Conservation (phyloP, 768 basidiomycete genomes). For the Sistotremastrum suecicum region DNA sequence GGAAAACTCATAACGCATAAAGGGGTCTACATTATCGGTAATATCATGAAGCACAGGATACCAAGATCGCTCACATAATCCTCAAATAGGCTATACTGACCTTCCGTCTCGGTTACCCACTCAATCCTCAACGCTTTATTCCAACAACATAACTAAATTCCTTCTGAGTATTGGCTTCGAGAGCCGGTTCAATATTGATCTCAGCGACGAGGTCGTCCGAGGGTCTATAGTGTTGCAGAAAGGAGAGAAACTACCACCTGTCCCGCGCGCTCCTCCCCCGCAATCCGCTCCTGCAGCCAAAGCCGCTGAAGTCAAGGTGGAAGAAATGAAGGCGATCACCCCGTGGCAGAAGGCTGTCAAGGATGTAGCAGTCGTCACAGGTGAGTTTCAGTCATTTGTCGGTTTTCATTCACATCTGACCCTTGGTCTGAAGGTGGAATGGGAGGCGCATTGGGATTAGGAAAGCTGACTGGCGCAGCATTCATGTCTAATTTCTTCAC, state of each 20-base stretch:
- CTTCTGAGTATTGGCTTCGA: constrained; percentile 60
- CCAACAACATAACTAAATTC: constrained; percentile 86
- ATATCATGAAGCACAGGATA: constrained; percentile 1
- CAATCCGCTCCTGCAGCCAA: constrained; percentile 35
- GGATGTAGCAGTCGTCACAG: constrained; percentile 61
- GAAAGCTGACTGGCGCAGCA: constrained; percentile 63
- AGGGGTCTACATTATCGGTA: constrained; percentile 77
- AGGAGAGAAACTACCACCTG: constrained; percentile 50
- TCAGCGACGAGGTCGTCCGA: constrained; percentile 74
- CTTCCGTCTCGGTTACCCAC: constrained; percentile 80
- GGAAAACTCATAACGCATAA: constrained; percentile 54
- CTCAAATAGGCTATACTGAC: constrained; percentile 56
- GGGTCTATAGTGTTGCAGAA: constrained; percentile 65
- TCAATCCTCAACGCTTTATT: constrained; percentile 80
- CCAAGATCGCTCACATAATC: background rate
- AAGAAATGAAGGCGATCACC: constrained; percentile 44
- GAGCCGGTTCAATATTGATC: constrained; percentile 47
- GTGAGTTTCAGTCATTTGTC: constrained; percentile 5
- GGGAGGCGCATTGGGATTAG: constrained; percentile 56
- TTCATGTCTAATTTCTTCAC: constrained; percentile 88
- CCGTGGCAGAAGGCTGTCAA: constrained; percentile 75
- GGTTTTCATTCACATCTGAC: too few relatives aligned
- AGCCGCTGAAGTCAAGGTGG: constrained; percentile 22
- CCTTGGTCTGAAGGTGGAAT: constrained; percentile 29
- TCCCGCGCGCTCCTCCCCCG: constrained; percentile 54